phyloP scores from a whole-genome alignment of 306 rosid genomes.

The Benincasa hispida region DNA sequence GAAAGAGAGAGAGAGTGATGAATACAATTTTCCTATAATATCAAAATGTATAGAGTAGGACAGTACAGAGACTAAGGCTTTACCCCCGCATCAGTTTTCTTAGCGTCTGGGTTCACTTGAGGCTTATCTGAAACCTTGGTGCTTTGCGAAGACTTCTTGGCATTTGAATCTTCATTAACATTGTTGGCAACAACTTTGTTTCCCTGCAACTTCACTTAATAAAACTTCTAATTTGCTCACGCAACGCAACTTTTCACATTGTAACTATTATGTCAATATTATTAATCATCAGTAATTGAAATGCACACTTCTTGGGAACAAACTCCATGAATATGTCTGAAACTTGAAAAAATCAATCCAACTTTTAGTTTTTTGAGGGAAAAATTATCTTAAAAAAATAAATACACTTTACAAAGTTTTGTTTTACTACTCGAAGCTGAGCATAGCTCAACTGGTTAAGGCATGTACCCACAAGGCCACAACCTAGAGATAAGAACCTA shows the following conservation, averaged over 20 bases:
- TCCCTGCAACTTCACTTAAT: slow-evolving; percentile 22
- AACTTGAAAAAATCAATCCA: background rate
- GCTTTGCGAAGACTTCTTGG: slow-evolving; percentile 43
- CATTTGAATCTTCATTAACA: slow-evolving; percentile 38
- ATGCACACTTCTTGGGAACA: background rate
- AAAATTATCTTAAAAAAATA: background rate
- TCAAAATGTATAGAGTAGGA: background rate
- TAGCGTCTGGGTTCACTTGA: slow-evolving; percentile 21
- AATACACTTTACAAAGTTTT: background rate
- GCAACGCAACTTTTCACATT: background rate
- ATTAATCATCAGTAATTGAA: background rate
- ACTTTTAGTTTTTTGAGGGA: background rate
- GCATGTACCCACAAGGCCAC: no score
- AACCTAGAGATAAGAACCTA: no score
- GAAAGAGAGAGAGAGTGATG: background rate
- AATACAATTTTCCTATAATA: background rate
- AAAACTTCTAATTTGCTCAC: background rate
- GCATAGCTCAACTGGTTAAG: no score
- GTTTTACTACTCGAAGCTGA: no score
- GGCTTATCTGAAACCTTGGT: slow-evolving; percentile 36
- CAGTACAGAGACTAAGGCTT: background rate
- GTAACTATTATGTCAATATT: background rate
- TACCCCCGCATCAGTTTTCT: slow-evolving; percentile 56
- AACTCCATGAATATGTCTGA: background rate
- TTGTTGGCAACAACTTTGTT: slow-evolving; percentile 24